Conservation (phyloP, 495 filamentous ascomycete genomes). For the Xylaria acuta region DNA sequence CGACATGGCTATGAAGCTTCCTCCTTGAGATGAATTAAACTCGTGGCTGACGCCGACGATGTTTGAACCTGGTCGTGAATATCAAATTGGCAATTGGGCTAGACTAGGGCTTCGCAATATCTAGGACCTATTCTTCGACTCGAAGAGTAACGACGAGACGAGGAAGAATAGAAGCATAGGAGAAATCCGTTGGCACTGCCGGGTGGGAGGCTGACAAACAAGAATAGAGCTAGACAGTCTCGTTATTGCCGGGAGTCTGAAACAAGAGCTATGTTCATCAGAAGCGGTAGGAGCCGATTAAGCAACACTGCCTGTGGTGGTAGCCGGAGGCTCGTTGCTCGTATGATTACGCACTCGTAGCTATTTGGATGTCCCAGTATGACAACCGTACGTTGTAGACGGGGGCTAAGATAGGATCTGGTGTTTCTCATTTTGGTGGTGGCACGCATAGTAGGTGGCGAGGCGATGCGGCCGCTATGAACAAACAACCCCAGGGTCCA, state of each 20-base stretch:
- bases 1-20: neutral
- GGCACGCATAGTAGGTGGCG: neutral
- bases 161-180: neutral
- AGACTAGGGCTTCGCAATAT: neutral
- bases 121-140: neutral
- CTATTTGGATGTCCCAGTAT: neutral
- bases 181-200: neutral
- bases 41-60: conserved; percentile 19
- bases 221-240: neutral
- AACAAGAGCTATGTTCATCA: conserved; percentile 2
- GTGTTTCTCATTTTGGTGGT: conserved; percentile 4
- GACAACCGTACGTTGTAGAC: neutral
- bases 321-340: neutral
- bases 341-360: neutral
- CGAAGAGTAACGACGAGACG: neutral
- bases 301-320: neutral
- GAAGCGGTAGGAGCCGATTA: neutral
- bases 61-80: neutral
- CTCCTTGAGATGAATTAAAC: neutral
- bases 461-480: conserved; percentile 13
- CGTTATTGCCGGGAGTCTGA: neutral
- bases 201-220: neutral
- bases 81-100: conserved; percentile 3
- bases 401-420: neutral
- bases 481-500: neutral